Percentiles rank a stretch among this genome's conserved stretches.
These are phyloP conservation scores for Magnolia officinalis DNA, from an alignment of 164 flowering plant genomes.

Conservation along the genomic window DNA sequence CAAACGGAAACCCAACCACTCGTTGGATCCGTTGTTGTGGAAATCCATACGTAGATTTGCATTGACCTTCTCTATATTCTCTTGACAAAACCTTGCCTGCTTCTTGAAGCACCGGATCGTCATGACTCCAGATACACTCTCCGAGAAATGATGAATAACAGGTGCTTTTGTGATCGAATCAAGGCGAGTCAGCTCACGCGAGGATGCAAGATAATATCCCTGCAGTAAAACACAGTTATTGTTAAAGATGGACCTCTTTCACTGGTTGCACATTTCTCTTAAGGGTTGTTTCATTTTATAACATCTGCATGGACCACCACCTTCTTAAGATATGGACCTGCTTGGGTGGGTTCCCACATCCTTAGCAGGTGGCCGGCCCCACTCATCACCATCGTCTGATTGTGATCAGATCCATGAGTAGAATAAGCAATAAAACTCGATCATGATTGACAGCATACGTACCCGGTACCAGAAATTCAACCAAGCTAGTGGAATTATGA, in stretches of 20 bases:
- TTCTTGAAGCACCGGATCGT: slow-evolving; percentile 81
- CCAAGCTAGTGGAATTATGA: slow-evolving; percentile 74
- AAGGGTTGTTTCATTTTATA: background rate
- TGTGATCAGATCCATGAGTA: background rate
- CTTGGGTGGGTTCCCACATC: background rate
- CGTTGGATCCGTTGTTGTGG: slow-evolving; percentile 86
- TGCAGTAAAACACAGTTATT: slow-evolving; percentile 19
- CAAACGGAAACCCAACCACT: slow-evolving; percentile 94
- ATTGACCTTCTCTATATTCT: slow-evolving; percentile 66
- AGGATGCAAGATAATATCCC: slow-evolving; percentile 80
- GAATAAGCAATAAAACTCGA: background rate
- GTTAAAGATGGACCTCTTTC: background rate
- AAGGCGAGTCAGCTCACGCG: slow-evolving; percentile 92
- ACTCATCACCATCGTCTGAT: background rate
- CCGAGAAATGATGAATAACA: slow-evolving; percentile 92
- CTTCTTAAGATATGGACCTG: background rate
- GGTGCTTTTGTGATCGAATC: slow-evolving; percentile 95
- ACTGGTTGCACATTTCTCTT: background rate
- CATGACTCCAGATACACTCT: slow-evolving; percentile 86
- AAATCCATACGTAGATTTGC: slow-evolving; percentile 84
- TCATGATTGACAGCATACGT: slow-evolving; percentile 19
- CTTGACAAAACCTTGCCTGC: slow-evolving; percentile 51
- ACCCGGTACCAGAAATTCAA: slow-evolving; percentile 90
- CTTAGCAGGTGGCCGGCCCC: too few relatives aligned
- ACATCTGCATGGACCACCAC: background rate